Conservation (phyloP, 176 grass and related monocot species). For the Aegilops umbellulata region DNA sequence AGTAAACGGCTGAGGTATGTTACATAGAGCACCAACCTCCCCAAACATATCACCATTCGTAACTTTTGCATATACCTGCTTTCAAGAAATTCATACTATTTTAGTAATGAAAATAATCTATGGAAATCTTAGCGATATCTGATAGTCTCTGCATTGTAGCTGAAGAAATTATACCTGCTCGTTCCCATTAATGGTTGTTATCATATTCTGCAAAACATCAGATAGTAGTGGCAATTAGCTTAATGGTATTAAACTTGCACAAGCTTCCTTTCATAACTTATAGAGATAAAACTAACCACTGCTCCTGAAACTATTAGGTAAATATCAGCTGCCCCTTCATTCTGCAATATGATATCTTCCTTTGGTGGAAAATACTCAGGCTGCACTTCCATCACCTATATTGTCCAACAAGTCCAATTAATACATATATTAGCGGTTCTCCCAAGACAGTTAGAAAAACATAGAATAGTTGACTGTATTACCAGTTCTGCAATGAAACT, state of each 20-base stretch:
- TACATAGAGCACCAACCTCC: constrained; percentile 62
- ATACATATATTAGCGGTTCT: background rate
- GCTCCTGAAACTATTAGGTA: constrained; percentile 82
- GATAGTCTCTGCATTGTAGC: background rate
- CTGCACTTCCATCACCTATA: constrained; percentile 86
- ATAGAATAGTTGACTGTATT: constrained; percentile 20
- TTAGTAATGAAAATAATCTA: constrained; percentile 14
- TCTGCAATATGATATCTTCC: constrained; percentile 82
- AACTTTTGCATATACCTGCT: constrained; percentile 58
- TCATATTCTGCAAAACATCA: constrained; percentile 48
- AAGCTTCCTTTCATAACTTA: constrained; percentile 3
- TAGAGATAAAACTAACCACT: constrained; percentile 62
- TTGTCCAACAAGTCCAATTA: constrained; percentile 34
- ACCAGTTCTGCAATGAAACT: constrained; percentile 87
- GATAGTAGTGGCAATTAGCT: constrained; percentile 28
- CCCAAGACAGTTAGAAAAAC: background rate
- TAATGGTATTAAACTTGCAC: background rate
- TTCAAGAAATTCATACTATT: constrained; percentile 26
- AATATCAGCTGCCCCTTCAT: constrained; percentile 70
- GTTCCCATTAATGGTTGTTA: constrained; percentile 37
- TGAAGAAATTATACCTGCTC: constrained; percentile 40
- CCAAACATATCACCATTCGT: constrained; percentile 63
- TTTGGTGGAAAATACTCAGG: constrained; percentile 84
- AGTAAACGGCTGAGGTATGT: constrained; percentile 65
- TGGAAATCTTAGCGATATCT: background rate